phyloP scores from a whole-genome alignment of 805 yeast species.

The Limtongia smithiae region DNA sequence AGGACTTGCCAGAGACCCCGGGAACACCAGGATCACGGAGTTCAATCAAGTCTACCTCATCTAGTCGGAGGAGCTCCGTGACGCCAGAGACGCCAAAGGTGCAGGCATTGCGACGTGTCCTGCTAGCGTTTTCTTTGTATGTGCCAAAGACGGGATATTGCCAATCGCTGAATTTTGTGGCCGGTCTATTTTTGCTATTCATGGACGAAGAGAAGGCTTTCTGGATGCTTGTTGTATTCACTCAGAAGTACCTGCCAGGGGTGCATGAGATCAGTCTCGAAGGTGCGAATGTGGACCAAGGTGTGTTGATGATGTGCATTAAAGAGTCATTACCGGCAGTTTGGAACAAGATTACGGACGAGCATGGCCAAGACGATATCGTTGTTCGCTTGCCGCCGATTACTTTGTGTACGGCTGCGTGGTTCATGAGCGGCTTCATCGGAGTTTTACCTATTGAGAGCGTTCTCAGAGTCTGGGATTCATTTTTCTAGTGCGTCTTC shows the following conservation, averaged over 20 bases:
- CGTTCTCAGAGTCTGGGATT: constrained; percentile 89
- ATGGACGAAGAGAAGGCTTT: constrained; percentile 87
- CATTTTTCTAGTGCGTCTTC: constrained; percentile 57
- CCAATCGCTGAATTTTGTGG: constrained; percentile 88
- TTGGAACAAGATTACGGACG: constrained; percentile 57
- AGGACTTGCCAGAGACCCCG: constrained; percentile 1
- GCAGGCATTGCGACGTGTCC: constrained; percentile 69
- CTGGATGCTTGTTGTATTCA: constrained; percentile 92
- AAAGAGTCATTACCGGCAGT: constrained; percentile 78
- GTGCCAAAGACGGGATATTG: constrained; percentile 93
- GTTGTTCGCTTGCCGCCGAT: constrained; percentile 81
- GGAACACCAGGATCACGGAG: constrained; percentile 6
- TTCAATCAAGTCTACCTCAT: background rate
- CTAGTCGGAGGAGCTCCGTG: constrained; percentile 16
- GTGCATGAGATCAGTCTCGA: constrained; percentile 86
- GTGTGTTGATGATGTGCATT: constrained; percentile 82
- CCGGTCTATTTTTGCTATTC: constrained; percentile 78
- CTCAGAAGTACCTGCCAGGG: constrained; percentile 82
- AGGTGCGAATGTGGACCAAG: constrained; percentile 94
- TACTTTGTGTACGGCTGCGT: constrained; percentile 88
- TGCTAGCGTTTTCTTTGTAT: constrained; percentile 77
- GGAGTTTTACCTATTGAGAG: constrained; percentile 88
- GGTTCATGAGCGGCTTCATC: constrained; percentile 98
- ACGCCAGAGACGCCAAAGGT: constrained; percentile 61
- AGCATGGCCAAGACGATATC: constrained; percentile 44